These are phyloP conservation scores for Crithidia acanthocephali DNA, from an alignment of 208 protist species.

Conservation along the genomic window DNA sequence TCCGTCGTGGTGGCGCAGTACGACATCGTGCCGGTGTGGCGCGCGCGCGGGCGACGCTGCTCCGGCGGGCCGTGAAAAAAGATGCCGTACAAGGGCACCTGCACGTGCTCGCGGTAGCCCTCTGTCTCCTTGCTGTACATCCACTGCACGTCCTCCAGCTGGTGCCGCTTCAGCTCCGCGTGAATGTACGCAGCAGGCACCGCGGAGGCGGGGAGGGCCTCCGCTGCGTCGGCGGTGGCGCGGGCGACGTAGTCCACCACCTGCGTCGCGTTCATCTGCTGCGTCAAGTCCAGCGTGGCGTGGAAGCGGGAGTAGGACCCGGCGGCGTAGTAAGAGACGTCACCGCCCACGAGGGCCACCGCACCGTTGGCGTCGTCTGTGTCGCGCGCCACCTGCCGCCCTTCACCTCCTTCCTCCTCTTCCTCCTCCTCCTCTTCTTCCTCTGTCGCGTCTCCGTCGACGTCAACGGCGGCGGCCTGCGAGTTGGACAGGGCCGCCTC, in stretches of 20 bases:
- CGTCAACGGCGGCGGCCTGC: slow-evolving; percentile 4
- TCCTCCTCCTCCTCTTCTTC: neutral
- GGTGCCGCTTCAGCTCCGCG: slow-evolving; percentile 47
- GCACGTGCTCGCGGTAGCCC: slow-evolving; percentile 37
- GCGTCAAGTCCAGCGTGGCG: slow-evolving; percentile 24
- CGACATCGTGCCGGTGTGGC: slow-evolving; percentile 25
- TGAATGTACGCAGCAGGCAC: slow-evolving; percentile 39
- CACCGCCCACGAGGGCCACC: neutral
- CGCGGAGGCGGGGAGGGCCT: slow-evolving; percentile 14
- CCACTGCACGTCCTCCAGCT: slow-evolving; percentile 49
- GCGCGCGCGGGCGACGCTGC: neutral
- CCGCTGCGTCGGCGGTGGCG: slow-evolving; percentile 17
- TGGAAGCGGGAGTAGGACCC: slow-evolving; percentile 21
- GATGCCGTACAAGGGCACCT: slow-evolving; percentile 31
- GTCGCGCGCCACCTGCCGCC: neutral
- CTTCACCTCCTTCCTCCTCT: too few species aligned
- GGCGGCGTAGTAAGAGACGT: slow-evolving; percentile 25
- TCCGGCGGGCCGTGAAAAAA: neutral
- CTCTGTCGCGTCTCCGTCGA: neutral
- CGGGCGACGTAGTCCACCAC: slow-evolving; percentile 26
- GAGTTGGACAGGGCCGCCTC: slow-evolving; percentile 8
- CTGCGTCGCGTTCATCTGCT: slow-evolving; percentile 19
- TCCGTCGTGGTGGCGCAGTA: slow-evolving; percentile 41
- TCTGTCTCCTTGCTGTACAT: slow-evolving; percentile 43
- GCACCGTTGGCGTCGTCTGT: neutral